Conservation (phyloP, 306 rosid species). For the Trichosanthes cucumerina region DNA sequence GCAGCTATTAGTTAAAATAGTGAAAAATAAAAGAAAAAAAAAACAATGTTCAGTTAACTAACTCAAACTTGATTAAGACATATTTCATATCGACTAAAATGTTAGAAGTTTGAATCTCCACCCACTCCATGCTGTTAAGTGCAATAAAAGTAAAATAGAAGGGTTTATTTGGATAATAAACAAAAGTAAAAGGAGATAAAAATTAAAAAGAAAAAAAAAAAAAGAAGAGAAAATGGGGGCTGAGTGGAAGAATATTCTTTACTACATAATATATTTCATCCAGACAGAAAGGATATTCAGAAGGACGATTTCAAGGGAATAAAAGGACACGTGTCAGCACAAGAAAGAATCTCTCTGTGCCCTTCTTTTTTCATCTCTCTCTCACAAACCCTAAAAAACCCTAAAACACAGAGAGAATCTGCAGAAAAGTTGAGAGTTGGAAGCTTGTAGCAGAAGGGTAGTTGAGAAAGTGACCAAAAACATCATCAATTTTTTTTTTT, state of each 20-base stretch:
- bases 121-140: too few relatives aligned
- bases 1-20: too few relatives aligned
- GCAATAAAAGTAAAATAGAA: not conserved
- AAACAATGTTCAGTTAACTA: too few relatives aligned
- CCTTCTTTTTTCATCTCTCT: slow-evolving; percentile 4
- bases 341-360: slow-evolving; percentile 27
- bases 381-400: not conserved
- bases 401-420: slow-evolving; percentile 32
- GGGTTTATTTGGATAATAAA: not conserved
- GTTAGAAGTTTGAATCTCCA: too few relatives aligned
- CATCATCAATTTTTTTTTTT: not conserved
- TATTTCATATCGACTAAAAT: too few relatives aligned
- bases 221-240: not conserved
- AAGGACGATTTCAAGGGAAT: slow-evolving; percentile 42
- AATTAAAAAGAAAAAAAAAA: not conserved
- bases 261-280: slow-evolving; percentile 15
- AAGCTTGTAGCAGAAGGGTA: slow-evolving; percentile 59
- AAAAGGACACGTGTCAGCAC: slow-evolving; percentile 41
- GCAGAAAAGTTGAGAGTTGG: slow-evolving; percentile 77
- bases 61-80: too few relatives aligned
- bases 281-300: slow-evolving; percentile 91
- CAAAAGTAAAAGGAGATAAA: not conserved
- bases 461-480: slow-evolving; percentile 63
- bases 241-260: slow-evolving; percentile 7
- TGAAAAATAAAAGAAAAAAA: too few relatives aligned